Evolutionary conservation across 2,329 filamentous ascomycete species (phyloP), one percentile per base, ranked within the genome.

Genomic region (Bertia moriformis): DNA sequence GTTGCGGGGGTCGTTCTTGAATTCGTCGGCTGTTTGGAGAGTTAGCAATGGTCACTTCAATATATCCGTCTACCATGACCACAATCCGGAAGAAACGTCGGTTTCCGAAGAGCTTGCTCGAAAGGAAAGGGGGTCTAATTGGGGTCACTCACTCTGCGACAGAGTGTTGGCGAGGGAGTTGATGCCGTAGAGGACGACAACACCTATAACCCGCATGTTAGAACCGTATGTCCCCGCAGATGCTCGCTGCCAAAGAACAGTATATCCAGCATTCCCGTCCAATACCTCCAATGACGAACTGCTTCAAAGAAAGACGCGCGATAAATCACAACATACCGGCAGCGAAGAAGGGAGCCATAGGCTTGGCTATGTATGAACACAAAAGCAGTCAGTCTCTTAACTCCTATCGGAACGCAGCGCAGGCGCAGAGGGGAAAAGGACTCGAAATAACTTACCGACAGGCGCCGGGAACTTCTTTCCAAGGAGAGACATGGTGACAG

Each of bases 1-100:
- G 63, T 83, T 83, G 57, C 78, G 69, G 41, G 78, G 78, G 60
- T 84, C 78, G 63, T 81, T 80, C 68, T 75, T 78, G 71, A 67
- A 83, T 60, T 83, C 76, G 40, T 75, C 75, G 63, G 68, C 79
- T 84, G 44, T 40, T 38, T 17, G 38, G 38, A 37, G 39, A 19
- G 44, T 52, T 12, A 46, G 39, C 37, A 40, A 38, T 36, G 32
- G 20, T 42, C 40, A 19, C 20, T n/a, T 27, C 35, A 41, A 4
- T 38, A 15, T 38, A 24, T 24, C 17, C 19, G 42, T 18, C n/a
- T n/a, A n/a, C n/a, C n/a, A 35, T 30, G 24, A 12, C 14, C 10
- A 19, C 15, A n/a, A n/a, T n/a, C n/a, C n/a, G n/a, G n/a, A n/a
- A n/a, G n/a, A n/a, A n/a, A n/a, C n/a, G n/a, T n/a, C n/a, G n/a